Percentiles rank a stretch among this genome's conserved stretches.
These are phyloP conservation scores for Earliella scabrosa DNA, from an alignment of 1,284 basidiomycete genomes.

Conservation along the genomic window DNA sequence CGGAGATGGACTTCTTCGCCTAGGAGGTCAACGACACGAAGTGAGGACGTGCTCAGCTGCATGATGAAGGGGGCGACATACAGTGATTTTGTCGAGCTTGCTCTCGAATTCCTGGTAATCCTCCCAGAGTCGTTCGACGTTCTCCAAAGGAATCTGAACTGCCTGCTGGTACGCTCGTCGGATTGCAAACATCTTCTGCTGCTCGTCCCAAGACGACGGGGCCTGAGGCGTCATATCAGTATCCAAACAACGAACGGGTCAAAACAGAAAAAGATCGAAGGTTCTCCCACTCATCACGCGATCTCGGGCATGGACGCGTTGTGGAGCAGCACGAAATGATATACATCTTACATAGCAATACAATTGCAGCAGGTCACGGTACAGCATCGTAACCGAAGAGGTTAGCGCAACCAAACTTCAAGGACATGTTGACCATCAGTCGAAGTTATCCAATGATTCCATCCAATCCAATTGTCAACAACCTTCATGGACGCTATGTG, in stretches of 20 bases:
- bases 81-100: constrained; percentile 87
- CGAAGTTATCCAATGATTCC: too few relatives aligned
- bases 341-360: constrained; percentile 11
- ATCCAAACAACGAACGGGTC: background rate
- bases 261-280: background rate
- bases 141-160: constrained; percentile 92
- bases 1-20: constrained; percentile 94
- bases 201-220: constrained; percentile 86
- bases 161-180: constrained; percentile 94
- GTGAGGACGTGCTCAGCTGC: background rate
- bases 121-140: constrained; percentile 93
- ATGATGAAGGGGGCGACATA: constrained; percentile 27
- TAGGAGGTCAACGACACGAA: constrained; percentile 26
- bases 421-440: too few relatives aligned
- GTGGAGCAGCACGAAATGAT: background rate
- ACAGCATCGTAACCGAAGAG: background rate
- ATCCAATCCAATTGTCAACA: too few relatives aligned
- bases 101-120: constrained; percentile 96
- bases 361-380: constrained; percentile 12
- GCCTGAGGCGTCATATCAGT: constrained; percentile 16
- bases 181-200: constrained; percentile 93
- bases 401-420: too few relatives aligned
- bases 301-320: constrained; percentile 5
- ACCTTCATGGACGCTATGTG: too few relatives aligned
- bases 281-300: background rate